Percentiles rank a stretch among this genome's conserved stretches.
Evolutionary conservation across 202 grass and related monocot species (phyloP).

Genomic region (Carex sylvatica): DNA sequence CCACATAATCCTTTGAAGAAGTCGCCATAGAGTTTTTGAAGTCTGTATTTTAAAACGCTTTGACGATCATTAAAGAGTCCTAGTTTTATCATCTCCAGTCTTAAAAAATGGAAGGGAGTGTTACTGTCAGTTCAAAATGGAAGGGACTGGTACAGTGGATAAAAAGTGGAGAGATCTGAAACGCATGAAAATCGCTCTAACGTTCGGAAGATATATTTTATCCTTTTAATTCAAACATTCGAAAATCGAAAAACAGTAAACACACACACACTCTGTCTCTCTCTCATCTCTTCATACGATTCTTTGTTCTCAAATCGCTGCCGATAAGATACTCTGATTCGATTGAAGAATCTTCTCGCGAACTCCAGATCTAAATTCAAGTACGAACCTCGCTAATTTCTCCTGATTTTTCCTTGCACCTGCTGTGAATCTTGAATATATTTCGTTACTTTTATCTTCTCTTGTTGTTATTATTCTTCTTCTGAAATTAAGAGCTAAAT

Average conservation of each 20-base stretch:
- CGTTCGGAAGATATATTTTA: slow-evolving; percentile 21
- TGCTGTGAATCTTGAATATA: not conserved
- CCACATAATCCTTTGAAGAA: not conserved
- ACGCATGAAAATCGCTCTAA: not conserved
- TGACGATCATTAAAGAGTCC: slow-evolving; percentile 9
- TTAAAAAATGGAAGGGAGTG: not conserved
- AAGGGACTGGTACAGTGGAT: not conserved
- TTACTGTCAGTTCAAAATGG: not conserved
- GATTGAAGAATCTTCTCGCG: not conserved
- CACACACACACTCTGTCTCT: not conserved
- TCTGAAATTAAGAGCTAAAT: not conserved
- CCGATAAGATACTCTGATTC: not conserved
- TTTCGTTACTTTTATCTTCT: not conserved
- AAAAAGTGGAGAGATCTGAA: not conserved
- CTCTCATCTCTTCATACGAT: slow-evolving; percentile 1
- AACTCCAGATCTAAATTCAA: not conserved
- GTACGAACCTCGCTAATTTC: slow-evolving; percentile 7
- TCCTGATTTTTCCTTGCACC: not conserved
- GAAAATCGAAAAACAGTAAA: slow-evolving; percentile 1
- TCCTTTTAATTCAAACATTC: slow-evolving; percentile 25
- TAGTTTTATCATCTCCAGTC: not conserved
- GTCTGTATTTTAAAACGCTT: not conserved
- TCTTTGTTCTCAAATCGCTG: not conserved
- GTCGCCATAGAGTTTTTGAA: not conserved
- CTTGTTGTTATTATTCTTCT: not conserved